Percentiles rank a stretch among this genome's conserved stretches.
phyloP scores from a whole-genome alignment of 306 rosid genomes.

The Gynostemma pentaphyllum region DNA sequence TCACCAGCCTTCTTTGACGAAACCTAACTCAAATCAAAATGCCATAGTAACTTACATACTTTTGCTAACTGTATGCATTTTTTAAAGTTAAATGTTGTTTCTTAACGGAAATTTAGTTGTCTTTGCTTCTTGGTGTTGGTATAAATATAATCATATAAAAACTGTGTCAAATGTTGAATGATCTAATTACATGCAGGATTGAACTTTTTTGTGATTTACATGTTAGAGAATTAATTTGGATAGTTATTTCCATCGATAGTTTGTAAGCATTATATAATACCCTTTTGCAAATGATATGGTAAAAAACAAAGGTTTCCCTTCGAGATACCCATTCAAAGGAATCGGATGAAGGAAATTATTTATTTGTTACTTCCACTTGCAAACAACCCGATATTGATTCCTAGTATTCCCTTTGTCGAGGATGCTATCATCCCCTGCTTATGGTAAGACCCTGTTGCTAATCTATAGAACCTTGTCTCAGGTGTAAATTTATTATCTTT shows the following conservation, averaged over 20 bases:
- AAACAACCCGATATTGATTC: conserved; percentile 78
- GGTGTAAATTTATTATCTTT: background rate
- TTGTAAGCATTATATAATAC: background rate
- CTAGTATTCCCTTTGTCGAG: conserved; percentile 62
- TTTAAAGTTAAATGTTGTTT: background rate
- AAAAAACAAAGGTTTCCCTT: conserved; percentile 97
- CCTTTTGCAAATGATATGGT: conserved; percentile 69
- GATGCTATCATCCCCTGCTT: conserved; percentile 99
- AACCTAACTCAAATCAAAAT: too few relatives aligned
- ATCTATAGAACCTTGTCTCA: background rate
- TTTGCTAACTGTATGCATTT: background rate
- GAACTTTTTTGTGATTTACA: background rate
- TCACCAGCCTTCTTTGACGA: too few relatives aligned
- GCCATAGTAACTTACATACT: too few relatives aligned
- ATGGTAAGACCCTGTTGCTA: conserved; percentile 44
- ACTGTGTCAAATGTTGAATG: background rate
- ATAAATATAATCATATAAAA: background rate
- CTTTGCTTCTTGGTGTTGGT: background rate
- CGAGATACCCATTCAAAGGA: conserved; percentile 82
- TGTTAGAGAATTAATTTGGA: background rate
- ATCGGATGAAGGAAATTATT: conserved; percentile 88
- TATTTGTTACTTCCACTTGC: conserved; percentile 74
- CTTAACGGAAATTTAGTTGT: background rate
- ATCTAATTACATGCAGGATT: background rate
- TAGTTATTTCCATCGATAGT: background rate